A percentile compares a stretch with the other conserved stretches of the same genome.
These are phyloP conservation scores for Blastobotrys proliferans DNA, from an alignment of 1,139 yeast species.

Conservation along the genomic window DNA sequence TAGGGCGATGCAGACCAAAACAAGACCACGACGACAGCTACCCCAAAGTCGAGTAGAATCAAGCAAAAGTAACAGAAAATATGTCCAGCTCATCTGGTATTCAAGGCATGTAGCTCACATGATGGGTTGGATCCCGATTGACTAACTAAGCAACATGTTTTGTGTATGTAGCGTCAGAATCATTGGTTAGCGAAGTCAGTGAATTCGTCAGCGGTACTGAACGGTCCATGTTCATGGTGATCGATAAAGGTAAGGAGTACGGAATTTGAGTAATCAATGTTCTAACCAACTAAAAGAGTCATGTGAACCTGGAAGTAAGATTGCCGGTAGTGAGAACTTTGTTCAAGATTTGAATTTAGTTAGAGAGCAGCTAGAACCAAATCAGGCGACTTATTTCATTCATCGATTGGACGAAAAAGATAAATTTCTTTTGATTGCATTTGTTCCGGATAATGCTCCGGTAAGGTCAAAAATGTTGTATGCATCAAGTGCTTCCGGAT, in stretches of 20 bases:
- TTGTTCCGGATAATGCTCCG: slow-evolving; percentile 81
- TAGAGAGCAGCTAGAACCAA: slow-evolving; percentile 39
- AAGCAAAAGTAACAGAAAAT: slow-evolving; percentile 13
- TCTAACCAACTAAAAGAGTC: slow-evolving; percentile 29
- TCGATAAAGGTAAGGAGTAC: slow-evolving; percentile 23
- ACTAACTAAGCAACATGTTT: too few species aligned
- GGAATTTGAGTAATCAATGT: not conserved
- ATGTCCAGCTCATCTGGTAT: slow-evolving; percentile 78
- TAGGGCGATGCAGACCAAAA: too few species aligned
- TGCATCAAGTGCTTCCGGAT: slow-evolving; percentile 80
- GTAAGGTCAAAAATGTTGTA: slow-evolving; percentile 88
- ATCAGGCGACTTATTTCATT: slow-evolving; percentile 59
- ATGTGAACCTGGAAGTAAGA: slow-evolving; percentile 31
- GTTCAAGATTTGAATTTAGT: slow-evolving; percentile 40
- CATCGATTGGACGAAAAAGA: slow-evolving; percentile 39
- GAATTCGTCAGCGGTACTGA: slow-evolving; percentile 33
- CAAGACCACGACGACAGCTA: too few species aligned
- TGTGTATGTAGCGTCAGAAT: slow-evolving; percentile 44
- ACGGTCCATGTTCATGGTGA: slow-evolving; percentile 37
- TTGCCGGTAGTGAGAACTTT: slow-evolving; percentile 32
- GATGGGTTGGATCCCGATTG: slow-evolving; percentile 39
- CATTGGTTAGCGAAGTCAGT: slow-evolving; percentile 43
- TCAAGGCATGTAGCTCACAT: slow-evolving; percentile 31
- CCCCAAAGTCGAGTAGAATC: too few species aligned
- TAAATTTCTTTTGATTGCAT: slow-evolving; percentile 60